Percentiles rank a stretch among this genome's conserved stretches.
These are phyloP conservation scores for Calonectria montana DNA, from an alignment of 2,329 filamentous ascomycete species.

Conservation along the genomic window DNA sequence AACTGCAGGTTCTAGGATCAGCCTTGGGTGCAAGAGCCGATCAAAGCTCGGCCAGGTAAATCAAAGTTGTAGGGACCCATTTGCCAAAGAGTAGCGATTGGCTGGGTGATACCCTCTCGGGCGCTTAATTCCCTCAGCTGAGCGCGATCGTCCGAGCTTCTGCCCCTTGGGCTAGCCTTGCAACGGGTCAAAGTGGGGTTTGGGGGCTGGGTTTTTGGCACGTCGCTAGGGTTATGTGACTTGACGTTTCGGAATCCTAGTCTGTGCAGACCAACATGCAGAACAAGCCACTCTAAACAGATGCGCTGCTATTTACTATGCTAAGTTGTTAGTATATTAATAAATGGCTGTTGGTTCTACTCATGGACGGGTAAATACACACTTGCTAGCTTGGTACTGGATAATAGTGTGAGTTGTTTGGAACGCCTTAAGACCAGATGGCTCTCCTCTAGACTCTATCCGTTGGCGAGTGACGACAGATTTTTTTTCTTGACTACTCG, in stretches of 20 bases:
- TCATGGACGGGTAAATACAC: not conserved
- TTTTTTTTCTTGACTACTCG: not conserved
- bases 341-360: conserved; percentile 4
- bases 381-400: not conserved
- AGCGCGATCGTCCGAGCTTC: not conserved
- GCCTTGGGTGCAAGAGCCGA: not conserved
- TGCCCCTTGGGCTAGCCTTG: not conserved
- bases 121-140: conserved; percentile 7
- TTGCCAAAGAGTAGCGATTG: not conserved
- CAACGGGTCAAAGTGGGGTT: not conserved
- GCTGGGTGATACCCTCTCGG: not conserved
- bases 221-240: not conserved
- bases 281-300: conserved; percentile 30
- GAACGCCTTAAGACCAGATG: not conserved
- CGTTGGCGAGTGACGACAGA: not conserved
- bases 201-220: conserved; percentile 4
- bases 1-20: not conserved
- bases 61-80: not conserved
- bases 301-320: not conserved
- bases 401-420: not conserved
- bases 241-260: conserved; percentile 31
- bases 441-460: not conserved
- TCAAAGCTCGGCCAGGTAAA: not conserved
- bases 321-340: conserved; percentile 23
- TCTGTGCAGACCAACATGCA: conserved; percentile 32